Evolutionary conservation across 2,329 filamentous ascomycete species (phyloP), one percentile per base, ranked within the genome.

Genomic region (Penicillium sp.): DNA sequence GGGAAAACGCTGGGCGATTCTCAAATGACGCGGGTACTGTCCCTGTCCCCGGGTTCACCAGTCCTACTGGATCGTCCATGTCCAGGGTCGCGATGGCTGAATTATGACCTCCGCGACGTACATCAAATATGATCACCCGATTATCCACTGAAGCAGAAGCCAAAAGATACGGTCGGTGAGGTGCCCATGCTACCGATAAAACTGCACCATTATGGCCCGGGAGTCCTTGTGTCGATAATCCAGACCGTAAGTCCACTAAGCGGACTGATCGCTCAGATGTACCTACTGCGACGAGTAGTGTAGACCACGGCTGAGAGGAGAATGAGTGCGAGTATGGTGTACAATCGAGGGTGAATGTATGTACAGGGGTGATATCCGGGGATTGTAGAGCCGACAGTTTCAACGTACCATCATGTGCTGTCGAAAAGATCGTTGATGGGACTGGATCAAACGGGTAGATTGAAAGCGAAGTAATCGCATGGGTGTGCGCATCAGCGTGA

Each of bases 61-160:
- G 67, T 1, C 90, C 91, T 3, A 87, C 75, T 2, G 83, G 84
- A 64, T 96, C 89, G 64, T 95, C 89, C 71, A 89, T 83, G 64
- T 96, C 88, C 1, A 97, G 77, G 34, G 87, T 79, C 0, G 85
- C 89, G 28, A 97, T 76, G 16, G 86, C 82, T 6, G 84, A 85
- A 16, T 86, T 86, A 46, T 69, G 66, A 8, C 70, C 71, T 27
- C 88, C 87, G 28, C 88, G 83, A 3, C 92, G 80, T 22, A 96
- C 81, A 66, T 97, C 92, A 85, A 92, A 97, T 30, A 96, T 75
- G 18, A 90, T 82, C 2, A 91, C 83, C 9, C 83, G 86, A 16
- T 91, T 91, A 64, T 97, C 91, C 0, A 84, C 81, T n/a, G 89
- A 87, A 0, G 88, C 89, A 42, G 88, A 92, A 9, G 87, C 88